phyloP scores from a whole-genome alignment of 768 basidiomycete species.

The Hericium coralloides region DNA sequence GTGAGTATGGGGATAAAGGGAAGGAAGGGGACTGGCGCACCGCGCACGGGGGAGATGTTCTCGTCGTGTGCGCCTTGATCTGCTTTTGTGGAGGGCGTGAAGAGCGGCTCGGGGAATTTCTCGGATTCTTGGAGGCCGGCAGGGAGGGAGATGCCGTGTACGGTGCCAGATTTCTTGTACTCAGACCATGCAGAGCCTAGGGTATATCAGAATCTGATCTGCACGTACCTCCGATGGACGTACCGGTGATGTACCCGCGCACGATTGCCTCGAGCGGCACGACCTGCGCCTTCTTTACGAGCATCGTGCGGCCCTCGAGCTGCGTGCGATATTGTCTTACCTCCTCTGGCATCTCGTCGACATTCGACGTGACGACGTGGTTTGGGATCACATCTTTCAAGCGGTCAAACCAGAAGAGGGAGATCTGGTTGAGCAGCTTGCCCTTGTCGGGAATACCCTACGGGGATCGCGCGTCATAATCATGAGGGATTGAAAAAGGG shows the following conservation, averaged over 20 bases:
- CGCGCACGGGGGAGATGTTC: conserved; percentile 96
- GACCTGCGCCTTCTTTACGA: conserved; percentile 83
- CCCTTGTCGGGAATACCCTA: conserved; percentile 96
- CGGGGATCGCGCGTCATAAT: neutral
- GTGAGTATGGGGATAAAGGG: neutral
- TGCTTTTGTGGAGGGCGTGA: conserved; percentile 97
- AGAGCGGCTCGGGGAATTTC: conserved; percentile 72
- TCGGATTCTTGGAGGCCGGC: conserved; percentile 77
- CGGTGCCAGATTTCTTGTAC: conserved; percentile 80
- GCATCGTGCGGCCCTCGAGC: conserved; percentile 81
- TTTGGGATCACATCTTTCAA: conserved; percentile 75
- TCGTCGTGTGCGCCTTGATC: conserved; percentile 92
- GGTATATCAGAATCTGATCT: neutral
- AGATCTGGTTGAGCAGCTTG: conserved; percentile 79
- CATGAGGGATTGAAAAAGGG: neutral
- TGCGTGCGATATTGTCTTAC: conserved; percentile 66
- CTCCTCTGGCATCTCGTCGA: conserved; percentile 78
- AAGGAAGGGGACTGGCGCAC: conserved; percentile 30
- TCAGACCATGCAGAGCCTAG: conserved; percentile 96
- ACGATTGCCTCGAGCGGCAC: conserved; percentile 94
- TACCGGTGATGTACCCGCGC: conserved; percentile 93
- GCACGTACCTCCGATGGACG: conserved; percentile 8
- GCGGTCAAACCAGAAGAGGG: conserved; percentile 92
- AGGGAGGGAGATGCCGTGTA: conserved; percentile 78
- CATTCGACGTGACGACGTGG: conserved; percentile 73